Percentiles rank a stretch among this genome's conserved stretches.
Evolutionary conservation across 805 yeast species (phyloP).

Genomic region (Nakazawaea peltata): DNA sequence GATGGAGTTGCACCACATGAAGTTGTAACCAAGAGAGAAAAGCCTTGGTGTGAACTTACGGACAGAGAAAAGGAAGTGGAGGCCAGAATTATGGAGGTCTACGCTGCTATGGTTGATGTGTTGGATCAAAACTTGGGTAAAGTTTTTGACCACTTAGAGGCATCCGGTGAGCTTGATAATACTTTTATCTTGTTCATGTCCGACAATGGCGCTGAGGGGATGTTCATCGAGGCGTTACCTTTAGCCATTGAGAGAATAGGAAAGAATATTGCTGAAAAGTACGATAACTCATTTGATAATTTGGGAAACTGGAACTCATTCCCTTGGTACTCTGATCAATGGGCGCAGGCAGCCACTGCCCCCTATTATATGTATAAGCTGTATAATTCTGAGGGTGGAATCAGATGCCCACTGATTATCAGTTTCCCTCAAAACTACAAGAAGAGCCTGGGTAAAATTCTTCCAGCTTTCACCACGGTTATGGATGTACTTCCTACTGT

Average conservation of each 20-base stretch:
- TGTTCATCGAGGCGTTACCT: constrained; percentile 50
- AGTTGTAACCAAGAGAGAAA: constrained; percentile 31
- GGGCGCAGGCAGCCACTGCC: constrained; percentile 60
- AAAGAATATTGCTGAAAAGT: constrained; percentile 23
- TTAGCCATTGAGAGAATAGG: constrained; percentile 21
- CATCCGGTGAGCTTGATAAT: constrained; percentile 38
- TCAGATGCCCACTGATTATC: constrained; percentile 46
- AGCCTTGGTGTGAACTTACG: constrained; percentile 34
- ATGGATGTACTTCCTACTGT: constrained; percentile 56
- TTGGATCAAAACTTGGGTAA: constrained; percentile 46
- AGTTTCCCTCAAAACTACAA: constrained; percentile 29
- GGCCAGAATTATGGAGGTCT: constrained; percentile 42
- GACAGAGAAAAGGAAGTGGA: constrained; percentile 29
- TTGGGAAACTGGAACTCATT: constrained; percentile 41
- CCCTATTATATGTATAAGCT: constrained; percentile 45
- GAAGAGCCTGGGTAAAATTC: constrained; percentile 21
- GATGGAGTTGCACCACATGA: constrained; percentile 35
- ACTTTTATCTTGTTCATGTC: constrained; percentile 51
- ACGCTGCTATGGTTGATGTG: constrained; percentile 59
- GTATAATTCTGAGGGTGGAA: constrained; percentile 56
- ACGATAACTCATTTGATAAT: constrained; percentile 35
- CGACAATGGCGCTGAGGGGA: constrained; percentile 61
- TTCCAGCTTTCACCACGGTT: constrained; percentile 39
- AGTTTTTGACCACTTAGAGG: constrained; percentile 33
- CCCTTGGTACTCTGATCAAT: constrained; percentile 44